Evolutionary conservation across 768 basidiomycete genomes (phyloP).

Genomic region (Hydnomerulius pinastri): DNA sequence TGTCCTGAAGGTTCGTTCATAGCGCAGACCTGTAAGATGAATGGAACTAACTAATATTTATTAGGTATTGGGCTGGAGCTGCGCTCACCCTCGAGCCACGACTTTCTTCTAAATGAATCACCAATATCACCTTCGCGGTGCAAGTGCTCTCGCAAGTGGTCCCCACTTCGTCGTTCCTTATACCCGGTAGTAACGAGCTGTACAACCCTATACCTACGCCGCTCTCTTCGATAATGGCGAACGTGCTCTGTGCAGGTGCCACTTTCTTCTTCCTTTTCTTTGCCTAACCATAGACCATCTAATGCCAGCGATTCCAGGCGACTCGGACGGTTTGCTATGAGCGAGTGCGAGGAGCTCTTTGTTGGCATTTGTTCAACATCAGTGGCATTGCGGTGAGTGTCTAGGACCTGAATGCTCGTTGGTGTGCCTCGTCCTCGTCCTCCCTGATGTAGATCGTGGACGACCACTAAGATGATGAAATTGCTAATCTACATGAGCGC

Average conservation of each 20-base stretch:
- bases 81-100: constrained; percentile 81
- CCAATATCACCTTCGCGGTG: constrained; percentile 83
- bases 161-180: constrained; percentile 62
- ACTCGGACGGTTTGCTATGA: constrained; percentile 21
- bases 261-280: constrained; percentile 66
- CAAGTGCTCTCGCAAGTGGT: constrained; percentile 76
- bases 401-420: too few relatives aligned
- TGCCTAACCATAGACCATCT: constrained; percentile 63
- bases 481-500: too few relatives aligned
- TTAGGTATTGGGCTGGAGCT: constrained; percentile 71
- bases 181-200: constrained; percentile 42
- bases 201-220: constrained; percentile 79
- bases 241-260: too few relatives aligned
- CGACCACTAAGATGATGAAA: too few relatives aligned
- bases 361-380: too few relatives aligned
- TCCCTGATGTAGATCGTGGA: too few relatives aligned
- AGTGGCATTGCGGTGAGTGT: too few relatives aligned
- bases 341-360: constrained; percentile 64
- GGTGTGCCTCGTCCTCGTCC: constrained; percentile 80
- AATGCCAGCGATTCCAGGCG: constrained; percentile 82
- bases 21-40: background rate
- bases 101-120: constrained; percentile 87
- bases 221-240: constrained; percentile 68
- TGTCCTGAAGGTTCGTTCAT: constrained; percentile 81
- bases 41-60: constrained; percentile 12